A percentile compares a stretch with the other conserved stretches of the same genome.
Conservation (phyloP, 2,329 filamentous ascomycete genomes). For the Pseudopithomyces maydicus region DNA sequence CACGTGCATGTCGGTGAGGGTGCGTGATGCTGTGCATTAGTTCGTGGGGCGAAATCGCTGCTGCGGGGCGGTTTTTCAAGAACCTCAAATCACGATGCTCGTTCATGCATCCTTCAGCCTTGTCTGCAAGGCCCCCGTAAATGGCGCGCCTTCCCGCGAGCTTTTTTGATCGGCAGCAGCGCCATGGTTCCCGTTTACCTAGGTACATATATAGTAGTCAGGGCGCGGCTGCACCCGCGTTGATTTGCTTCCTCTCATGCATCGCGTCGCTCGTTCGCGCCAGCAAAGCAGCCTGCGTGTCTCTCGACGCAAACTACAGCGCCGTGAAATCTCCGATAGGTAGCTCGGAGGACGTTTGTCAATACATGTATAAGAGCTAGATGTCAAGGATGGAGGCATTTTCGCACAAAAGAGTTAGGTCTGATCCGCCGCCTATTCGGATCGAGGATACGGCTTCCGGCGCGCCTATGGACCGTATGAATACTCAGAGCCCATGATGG, state of each 20-base stretch:
- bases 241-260: background rate
- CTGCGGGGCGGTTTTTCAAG: background rate
- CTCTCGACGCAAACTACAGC: background rate
- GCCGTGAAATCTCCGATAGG: background rate
- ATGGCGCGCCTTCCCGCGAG: background rate
- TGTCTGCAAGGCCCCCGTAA: background rate
- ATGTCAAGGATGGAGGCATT: conserved; percentile 7
- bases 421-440: conserved; percentile 40
- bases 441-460: conserved; percentile 40
- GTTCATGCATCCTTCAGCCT: background rate
- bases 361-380: background rate
- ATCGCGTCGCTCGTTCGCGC: too few species aligned
- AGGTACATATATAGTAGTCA: background rate
- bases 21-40: too few species aligned
- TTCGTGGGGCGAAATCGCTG: background rate
- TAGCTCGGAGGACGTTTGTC: background rate
- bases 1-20: too few species aligned
- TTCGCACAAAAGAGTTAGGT: conserved; percentile 17
- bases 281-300: too few species aligned
- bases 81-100: background rate
- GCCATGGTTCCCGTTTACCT: background rate
- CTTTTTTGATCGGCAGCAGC: background rate
- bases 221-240: background rate
- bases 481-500: background rate
- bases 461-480: conserved; percentile 1